A percentile compares a stretch with the other conserved stretches of the same genome.
phyloP scores from a whole-genome alignment of 192 early-diverging fungal species.

The Coemansia sp. region DNA sequence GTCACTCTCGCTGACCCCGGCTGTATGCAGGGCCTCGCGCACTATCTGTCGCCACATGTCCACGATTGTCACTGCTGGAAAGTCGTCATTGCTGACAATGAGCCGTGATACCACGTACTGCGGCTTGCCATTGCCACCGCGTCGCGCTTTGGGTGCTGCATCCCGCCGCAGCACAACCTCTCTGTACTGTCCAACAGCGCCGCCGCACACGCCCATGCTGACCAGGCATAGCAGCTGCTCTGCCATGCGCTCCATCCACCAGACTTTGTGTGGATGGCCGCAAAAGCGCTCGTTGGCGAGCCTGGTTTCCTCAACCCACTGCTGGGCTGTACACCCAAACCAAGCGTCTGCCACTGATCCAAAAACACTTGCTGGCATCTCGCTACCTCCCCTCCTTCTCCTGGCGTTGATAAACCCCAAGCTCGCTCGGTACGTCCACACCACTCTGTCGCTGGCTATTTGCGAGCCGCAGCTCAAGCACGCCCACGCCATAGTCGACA shows the following conservation, averaged over 20 bases:
- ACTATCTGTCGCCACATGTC: slow-evolving; percentile 9
- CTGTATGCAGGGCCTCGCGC: background rate
- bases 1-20: background rate
- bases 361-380: slow-evolving; percentile 8
- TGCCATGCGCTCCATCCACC: slow-evolving; percentile 11
- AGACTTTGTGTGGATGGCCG: background rate
- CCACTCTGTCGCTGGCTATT: slow-evolving; percentile 1
- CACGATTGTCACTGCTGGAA: background rate
- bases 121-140: background rate
- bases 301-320: slow-evolving; percentile 28
- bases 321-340: slow-evolving; percentile 36
- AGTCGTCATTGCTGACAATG: background rate
- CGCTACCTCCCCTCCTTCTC: background rate
- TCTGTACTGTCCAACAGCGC: background rate
- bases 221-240: slow-evolving; percentile 7
- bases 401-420: background rate
- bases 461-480: slow-evolving; percentile 15
- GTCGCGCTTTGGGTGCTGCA: background rate
- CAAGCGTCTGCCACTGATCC: slow-evolving; percentile 19
- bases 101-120: background rate
- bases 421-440: slow-evolving; percentile 33
- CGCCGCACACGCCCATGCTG: background rate
- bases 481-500: background rate
- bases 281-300: slow-evolving; percentile 4
- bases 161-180: background rate